Conservation (phyloP, 768 basidiomycete species). For the Lentinula sp. region DNA sequence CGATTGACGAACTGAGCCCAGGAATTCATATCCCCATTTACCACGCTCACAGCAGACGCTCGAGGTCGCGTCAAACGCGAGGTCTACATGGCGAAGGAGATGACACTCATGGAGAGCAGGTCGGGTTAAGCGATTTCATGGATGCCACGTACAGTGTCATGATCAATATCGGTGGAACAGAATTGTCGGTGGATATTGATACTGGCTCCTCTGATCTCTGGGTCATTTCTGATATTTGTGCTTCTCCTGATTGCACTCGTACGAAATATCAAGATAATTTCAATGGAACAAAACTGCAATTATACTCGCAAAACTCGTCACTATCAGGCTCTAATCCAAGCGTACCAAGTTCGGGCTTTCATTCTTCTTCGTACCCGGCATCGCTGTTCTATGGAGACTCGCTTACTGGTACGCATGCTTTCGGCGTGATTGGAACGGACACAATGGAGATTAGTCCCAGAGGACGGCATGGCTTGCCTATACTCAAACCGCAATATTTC, state of each 20-base stretch:
- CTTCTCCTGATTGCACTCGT: neutral
- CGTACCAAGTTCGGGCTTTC: constrained; percentile 22
- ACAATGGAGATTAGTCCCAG: constrained; percentile 49
- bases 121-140: constrained; percentile 49
- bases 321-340: constrained; percentile 7
- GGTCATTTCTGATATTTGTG: constrained; percentile 58
- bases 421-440: constrained; percentile 58
- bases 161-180: constrained; percentile 46
- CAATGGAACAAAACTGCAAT: constrained; percentile 24
- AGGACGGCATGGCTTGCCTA: constrained; percentile 21
- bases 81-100: neutral
- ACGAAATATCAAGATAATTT: neutral
- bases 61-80: neutral
- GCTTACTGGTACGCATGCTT: constrained; percentile 59
- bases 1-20: neutral
- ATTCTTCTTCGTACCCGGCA: constrained; percentile 38
- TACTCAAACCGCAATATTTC: constrained; percentile 38
- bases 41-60: too few species aligned
- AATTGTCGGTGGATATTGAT: constrained; percentile 55
- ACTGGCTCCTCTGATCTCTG: constrained; percentile 78
- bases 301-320: constrained; percentile 42
- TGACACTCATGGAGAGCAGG: neutral
- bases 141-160: constrained; percentile 64
- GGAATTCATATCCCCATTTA: neutral
- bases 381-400: constrained; percentile 67